Evolutionary conservation across 2,329 filamentous ascomycete genomes (phyloP).

Genomic region (Botrytis deweyae): DNA sequence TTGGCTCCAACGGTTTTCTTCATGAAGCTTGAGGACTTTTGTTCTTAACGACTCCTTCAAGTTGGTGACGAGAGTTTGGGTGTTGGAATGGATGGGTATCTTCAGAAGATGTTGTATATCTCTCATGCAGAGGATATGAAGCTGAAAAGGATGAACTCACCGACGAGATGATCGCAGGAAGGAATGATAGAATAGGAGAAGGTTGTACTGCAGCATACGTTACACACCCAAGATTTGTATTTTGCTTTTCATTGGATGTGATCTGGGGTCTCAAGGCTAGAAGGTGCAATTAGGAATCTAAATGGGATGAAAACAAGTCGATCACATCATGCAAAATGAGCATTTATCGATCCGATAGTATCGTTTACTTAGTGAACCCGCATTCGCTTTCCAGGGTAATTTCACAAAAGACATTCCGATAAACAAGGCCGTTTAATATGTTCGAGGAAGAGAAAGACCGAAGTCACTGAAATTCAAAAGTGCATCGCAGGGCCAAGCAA

Average conservation of each 20-base stretch:
- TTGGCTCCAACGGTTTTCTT: slow-evolving; percentile 4
- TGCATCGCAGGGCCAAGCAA: background rate
- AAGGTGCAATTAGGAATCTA: background rate
- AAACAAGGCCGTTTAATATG: background rate
- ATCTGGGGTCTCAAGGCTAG: background rate
- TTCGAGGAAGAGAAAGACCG: background rate
- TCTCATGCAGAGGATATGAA: background rate
- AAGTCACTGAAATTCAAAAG: background rate
- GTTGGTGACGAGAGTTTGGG: background rate
- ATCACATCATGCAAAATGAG: background rate
- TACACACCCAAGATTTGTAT: background rate
- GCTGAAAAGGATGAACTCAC: background rate
- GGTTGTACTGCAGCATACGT: background rate
- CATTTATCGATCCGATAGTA: background rate
- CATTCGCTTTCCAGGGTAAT: background rate
- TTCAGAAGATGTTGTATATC: background rate
- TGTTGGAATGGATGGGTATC: background rate
- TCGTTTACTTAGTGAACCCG: background rate
- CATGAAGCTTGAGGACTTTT: background rate
- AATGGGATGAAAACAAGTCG: background rate
- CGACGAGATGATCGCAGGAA: background rate
- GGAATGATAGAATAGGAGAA: no score
- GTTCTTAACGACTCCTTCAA: background rate
- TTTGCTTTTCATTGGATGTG: background rate
- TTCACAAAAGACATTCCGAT: background rate